phyloP scores from a whole-genome alignment of 441 rosid genomes.

The Cnidoscolus chayamansa region DNA sequence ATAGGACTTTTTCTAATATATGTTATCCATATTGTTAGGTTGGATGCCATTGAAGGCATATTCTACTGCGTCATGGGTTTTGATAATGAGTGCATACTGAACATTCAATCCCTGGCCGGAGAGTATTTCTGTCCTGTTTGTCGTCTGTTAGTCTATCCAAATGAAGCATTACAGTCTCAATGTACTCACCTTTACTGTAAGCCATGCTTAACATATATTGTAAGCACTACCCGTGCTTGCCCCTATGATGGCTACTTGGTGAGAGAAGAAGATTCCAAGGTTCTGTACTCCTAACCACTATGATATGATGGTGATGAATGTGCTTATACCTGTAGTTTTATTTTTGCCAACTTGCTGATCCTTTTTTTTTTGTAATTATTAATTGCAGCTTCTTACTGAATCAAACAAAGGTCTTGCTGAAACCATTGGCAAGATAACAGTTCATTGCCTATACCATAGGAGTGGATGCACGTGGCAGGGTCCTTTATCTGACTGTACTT shows the following conservation, averaged over 20 bases:
- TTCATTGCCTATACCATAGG: constrained; percentile 63
- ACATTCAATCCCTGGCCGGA: constrained; percentile 67
- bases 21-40: constrained; percentile 21
- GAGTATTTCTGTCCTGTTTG: constrained; percentile 87
- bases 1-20: background rate
- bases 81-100: constrained; percentile 67
- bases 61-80: constrained; percentile 50
- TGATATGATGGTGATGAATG: constrained; percentile 11
- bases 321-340: background rate
- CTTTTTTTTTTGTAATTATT: background rate
- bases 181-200: constrained; percentile 80
- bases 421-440: constrained; percentile 53
- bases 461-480: constrained; percentile 88
- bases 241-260: constrained; percentile 82
- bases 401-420: constrained; percentile 62
- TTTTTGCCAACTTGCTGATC: constrained; percentile 16
- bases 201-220: constrained; percentile 59
- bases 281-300: constrained; percentile 15
- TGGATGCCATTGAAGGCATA: constrained; percentile 24
- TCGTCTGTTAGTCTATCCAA: constrained; percentile 65
- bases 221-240: constrained; percentile 62
- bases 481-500: constrained; percentile 54
- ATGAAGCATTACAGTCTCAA: constrained; percentile 76
- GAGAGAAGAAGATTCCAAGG: constrained; percentile 84
- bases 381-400: constrained; percentile 60